Conservation (phyloP, 805 yeast species). For the Millerago galiae region DNA sequence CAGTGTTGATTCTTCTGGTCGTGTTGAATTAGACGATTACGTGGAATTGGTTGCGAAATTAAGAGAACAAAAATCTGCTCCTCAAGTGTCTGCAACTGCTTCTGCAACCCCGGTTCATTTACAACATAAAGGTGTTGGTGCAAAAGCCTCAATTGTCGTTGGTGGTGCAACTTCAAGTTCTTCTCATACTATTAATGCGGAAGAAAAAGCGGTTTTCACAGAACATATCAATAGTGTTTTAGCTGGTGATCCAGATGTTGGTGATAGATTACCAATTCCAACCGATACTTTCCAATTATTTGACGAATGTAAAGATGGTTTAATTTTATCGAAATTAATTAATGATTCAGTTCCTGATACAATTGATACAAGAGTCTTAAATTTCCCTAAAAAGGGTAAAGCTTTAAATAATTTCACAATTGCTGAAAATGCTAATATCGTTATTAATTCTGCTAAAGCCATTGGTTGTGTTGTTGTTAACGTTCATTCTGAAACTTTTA, state of each 20-base stretch:
- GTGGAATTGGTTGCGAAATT: slow-evolving; percentile 80
- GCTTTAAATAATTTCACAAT: slow-evolving; percentile 88
- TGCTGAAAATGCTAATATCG: slow-evolving; percentile 95
- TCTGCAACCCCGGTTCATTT: slow-evolving; percentile 27
- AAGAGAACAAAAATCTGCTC: slow-evolving; percentile 42
- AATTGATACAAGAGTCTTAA: slow-evolving; percentile 94
- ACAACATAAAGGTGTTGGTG: slow-evolving; percentile 46
- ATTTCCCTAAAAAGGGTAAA: slow-evolving; percentile 77
- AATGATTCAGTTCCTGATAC: slow-evolving; percentile 98
- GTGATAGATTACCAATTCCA: slow-evolving; percentile 82
- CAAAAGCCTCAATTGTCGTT: slow-evolving; percentile 72
- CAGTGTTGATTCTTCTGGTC: slow-evolving; percentile 93
- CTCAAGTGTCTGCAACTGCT: slow-evolving; percentile 22
- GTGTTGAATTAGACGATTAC: slow-evolving; percentile 92
- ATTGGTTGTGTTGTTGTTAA: slow-evolving; percentile 98
- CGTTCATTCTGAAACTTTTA: slow-evolving; percentile 92
- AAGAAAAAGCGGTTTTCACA: slow-evolving; percentile 93
- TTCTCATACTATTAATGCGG: slow-evolving; percentile 94
- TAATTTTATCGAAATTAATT: slow-evolving; percentile 85
- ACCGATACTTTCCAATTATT: slow-evolving; percentile 91
- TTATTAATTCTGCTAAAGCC: slow-evolving; percentile 96
- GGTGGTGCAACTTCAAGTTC: slow-evolving; percentile 87
- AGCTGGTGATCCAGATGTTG: slow-evolving; percentile 82
- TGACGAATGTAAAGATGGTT: slow-evolving; percentile 94
- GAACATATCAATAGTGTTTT: slow-evolving; percentile 91